phyloP scores from a whole-genome alignment of 352 stramenopile species.

The Albugo laibachii region DNA sequence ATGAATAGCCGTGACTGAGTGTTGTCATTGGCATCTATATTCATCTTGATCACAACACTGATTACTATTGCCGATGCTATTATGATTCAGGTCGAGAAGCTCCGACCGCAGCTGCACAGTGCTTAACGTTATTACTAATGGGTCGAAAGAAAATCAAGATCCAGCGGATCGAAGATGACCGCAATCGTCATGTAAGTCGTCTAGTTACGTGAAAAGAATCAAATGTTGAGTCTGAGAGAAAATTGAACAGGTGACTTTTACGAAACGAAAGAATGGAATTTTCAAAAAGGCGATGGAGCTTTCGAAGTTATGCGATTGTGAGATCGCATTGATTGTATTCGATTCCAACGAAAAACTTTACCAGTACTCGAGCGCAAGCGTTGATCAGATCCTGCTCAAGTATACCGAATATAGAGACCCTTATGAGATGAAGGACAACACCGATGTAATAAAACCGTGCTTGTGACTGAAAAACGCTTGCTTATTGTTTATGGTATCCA shows the following conservation, averaged over 20 bases:
- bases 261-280: conserved; percentile 68
- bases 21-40: too few species aligned
- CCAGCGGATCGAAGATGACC: conserved; percentile 68
- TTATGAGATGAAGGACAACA: conserved; percentile 71
- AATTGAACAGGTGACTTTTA: conserved; percentile 31
- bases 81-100: too few species aligned
- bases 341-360: conserved; percentile 76
- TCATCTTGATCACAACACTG: too few species aligned
- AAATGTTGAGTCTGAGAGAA: background rate
- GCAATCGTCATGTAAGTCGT: conserved; percentile 36
- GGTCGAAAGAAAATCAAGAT: conserved; percentile 82
- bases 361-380: conserved; percentile 62
- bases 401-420: conserved; percentile 73
- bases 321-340: conserved; percentile 75
- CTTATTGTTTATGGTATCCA: background rate
- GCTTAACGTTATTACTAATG: conserved; percentile 11
- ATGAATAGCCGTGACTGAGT: too few species aligned
- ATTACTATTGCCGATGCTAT: too few species aligned
- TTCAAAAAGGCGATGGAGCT: conserved; percentile 80
- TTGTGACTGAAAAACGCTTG: background rate
- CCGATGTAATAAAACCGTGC: conserved; percentile 27
- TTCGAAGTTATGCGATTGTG: conserved; percentile 72
- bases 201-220: background rate
- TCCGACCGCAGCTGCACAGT: too few species aligned
- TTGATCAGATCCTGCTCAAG: conserved; percentile 72